A percentile compares a stretch with the other conserved stretches of the same genome.
phyloP scores from a whole-genome alignment of 768 basidiomycete species.

The Lentinula guzmanii region DNA sequence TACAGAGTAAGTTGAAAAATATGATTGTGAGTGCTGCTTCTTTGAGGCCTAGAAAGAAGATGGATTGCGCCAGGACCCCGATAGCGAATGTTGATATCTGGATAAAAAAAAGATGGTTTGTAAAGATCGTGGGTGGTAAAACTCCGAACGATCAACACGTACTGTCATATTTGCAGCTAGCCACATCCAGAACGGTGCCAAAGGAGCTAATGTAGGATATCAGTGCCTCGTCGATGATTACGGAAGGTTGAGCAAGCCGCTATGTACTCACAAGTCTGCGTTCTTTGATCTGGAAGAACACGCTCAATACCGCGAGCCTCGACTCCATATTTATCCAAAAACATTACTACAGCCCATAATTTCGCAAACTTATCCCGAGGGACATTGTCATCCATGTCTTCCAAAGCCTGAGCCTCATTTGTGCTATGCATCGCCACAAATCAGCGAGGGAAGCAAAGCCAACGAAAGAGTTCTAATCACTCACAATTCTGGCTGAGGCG shows the following conservation, averaged over 20 bases:
- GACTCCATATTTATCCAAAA: slow-evolving; percentile 3
- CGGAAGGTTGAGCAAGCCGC: neutral
- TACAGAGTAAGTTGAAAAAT: neutral
- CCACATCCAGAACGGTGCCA: slow-evolving; percentile 7
- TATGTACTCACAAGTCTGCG: neutral
- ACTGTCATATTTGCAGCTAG: slow-evolving; percentile 5
- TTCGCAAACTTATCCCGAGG: neutral
- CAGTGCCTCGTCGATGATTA: neutral
- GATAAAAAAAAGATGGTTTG: neutral
- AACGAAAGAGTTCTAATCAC: neutral
- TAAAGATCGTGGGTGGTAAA: neutral
- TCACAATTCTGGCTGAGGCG: neutral
- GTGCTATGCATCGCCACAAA: neutral
- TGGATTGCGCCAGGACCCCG: neutral
- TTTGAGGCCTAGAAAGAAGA: neutral
- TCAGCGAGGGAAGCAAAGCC: neutral
- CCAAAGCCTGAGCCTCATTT: slow-evolving; percentile 1
- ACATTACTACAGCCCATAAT: neutral
- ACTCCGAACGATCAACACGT: neutral
- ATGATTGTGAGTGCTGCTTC: neutral
- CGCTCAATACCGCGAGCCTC: slow-evolving; percentile 5
- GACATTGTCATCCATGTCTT: neutral
- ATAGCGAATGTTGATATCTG: slow-evolving; percentile 3
- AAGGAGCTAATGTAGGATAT: neutral
- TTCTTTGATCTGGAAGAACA: neutral